Conservation (phyloP, 805 yeast species). For the Hanseniaspora hatyaiensis region DNA sequence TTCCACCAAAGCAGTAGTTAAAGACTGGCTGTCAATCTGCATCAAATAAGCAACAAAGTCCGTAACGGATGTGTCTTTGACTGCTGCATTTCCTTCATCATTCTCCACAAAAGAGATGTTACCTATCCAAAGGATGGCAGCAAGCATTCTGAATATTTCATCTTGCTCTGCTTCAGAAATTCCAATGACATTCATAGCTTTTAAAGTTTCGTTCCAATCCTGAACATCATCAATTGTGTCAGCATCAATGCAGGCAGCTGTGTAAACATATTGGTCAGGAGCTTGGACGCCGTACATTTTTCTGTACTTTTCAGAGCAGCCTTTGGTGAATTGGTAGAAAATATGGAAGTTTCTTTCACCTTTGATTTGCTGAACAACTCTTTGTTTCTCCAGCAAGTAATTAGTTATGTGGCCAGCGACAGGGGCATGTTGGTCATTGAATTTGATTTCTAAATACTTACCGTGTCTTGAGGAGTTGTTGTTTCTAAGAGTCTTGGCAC, state of each 20-base stretch:
- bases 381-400: conserved; percentile 82
- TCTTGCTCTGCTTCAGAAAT: conserved; percentile 75
- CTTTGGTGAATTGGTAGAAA: conserved; percentile 88
- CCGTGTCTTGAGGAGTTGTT: conserved; percentile 98
- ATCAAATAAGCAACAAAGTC: conserved; percentile 85
- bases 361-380: conserved; percentile 90
- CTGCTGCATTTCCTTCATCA: conserved; percentile 71
- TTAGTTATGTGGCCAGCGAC: conserved; percentile 93
- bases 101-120: conserved; percentile 77
- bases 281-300: conserved; percentile 79
- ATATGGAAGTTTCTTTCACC: conserved; percentile 95
- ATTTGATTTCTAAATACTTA: conserved; percentile 83
- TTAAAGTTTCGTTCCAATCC: conserved; percentile 69
- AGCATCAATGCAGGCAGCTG: conserved; percentile 76
- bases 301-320: conserved; percentile 74
- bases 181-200: conserved; percentile 85
- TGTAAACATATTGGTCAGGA: conserved; percentile 86
- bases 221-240: conserved; percentile 71
- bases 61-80: conserved; percentile 81
- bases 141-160: conserved; percentile 69
- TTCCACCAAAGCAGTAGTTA: conserved; percentile 60
- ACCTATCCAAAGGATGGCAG: conserved; percentile 89
- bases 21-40: conserved; percentile 58
- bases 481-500: conserved; percentile 93
- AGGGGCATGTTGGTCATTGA: conserved; percentile 74